Conservation (phyloP, 23 red algal genomes). For the Gracilaria caudata region DNA sequence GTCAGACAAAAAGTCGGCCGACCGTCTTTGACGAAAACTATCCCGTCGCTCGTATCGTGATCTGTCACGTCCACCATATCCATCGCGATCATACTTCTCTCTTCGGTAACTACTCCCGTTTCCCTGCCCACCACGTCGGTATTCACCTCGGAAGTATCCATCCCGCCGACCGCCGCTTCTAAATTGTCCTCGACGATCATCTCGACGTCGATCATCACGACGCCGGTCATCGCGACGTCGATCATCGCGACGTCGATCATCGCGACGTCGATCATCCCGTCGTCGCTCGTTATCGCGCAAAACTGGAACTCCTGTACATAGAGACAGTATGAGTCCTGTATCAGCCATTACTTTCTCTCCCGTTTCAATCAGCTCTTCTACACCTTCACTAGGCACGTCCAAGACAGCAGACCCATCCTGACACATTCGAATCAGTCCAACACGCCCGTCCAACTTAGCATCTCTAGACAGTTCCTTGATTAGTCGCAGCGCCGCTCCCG, state of each 20-base stretch:
- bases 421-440: constrained; percentile 88
- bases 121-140: constrained; percentile 27
- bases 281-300: constrained; percentile 39
- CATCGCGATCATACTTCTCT: constrained; percentile 32
- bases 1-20: constrained; percentile 37
- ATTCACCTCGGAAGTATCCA: constrained; percentile 10
- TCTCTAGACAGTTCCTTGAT: constrained; percentile 63
- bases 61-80: constrained; percentile 35
- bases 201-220: constrained; percentile 1
- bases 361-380: constrained; percentile 41
- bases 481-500: constrained; percentile 63
- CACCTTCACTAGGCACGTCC: constrained; percentile 74
- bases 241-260: constrained; percentile 31
- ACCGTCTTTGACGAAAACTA: neutral
- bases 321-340: constrained; percentile 25
- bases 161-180: constrained; percentile 14
- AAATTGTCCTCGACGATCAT: constrained; percentile 27
- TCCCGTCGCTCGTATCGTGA: constrained; percentile 23
- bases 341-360: constrained; percentile 24
- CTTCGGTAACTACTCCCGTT: constrained; percentile 1
- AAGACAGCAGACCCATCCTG: constrained; percentile 76
- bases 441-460: constrained; percentile 30
- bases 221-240: constrained; percentile 17
- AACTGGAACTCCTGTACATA: constrained; percentile 45
- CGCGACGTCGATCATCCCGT: constrained; percentile 18